phyloP scores from a whole-genome alignment of 768 basidiomycete genomes.

The Leccinum subgranulosum region DNA sequence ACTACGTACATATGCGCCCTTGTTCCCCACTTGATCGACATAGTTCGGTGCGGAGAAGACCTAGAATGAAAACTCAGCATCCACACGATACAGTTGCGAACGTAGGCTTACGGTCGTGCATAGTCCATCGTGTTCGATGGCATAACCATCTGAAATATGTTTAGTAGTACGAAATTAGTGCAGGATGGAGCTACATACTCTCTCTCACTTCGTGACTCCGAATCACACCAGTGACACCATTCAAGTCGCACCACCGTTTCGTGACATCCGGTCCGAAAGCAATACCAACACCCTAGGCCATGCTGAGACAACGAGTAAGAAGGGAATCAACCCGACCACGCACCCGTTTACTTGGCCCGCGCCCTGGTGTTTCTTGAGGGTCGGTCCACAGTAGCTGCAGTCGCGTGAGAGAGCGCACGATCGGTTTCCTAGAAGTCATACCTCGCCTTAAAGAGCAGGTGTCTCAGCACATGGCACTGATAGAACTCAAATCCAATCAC shows the following conservation, averaged over 20 bases:
- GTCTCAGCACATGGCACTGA: constrained; percentile 9
- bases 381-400: constrained; percentile 90
- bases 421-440: constrained; percentile 27
- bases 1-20: constrained; percentile 79
- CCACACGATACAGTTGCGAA: neutral
- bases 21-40: constrained; percentile 88
- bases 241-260: constrained; percentile 81
- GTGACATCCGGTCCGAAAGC: constrained; percentile 96
- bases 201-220: constrained; percentile 97
- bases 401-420: constrained; percentile 6
- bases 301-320: constrained; percentile 10
- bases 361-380: constrained; percentile 83
- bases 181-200: constrained; percentile 41
- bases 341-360: constrained; percentile 95
- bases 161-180: constrained; percentile 3
- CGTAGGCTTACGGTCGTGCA: constrained; percentile 77
- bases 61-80: constrained; percentile 35
- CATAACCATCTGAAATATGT: constrained; percentile 70
- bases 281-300: constrained; percentile 82
- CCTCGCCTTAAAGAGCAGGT: constrained; percentile 51
- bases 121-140: constrained; percentile 90
- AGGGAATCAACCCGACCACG: constrained; percentile 25
- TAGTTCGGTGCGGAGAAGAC: constrained; percentile 96
- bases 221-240: constrained; percentile 83
- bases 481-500: constrained; percentile 22